Evolutionary conservation across 2,329 filamentous ascomycete species (phyloP), one percentile per base, ranked within the genome.

Genomic region (Aspergillus pseudoterreus): DNA sequence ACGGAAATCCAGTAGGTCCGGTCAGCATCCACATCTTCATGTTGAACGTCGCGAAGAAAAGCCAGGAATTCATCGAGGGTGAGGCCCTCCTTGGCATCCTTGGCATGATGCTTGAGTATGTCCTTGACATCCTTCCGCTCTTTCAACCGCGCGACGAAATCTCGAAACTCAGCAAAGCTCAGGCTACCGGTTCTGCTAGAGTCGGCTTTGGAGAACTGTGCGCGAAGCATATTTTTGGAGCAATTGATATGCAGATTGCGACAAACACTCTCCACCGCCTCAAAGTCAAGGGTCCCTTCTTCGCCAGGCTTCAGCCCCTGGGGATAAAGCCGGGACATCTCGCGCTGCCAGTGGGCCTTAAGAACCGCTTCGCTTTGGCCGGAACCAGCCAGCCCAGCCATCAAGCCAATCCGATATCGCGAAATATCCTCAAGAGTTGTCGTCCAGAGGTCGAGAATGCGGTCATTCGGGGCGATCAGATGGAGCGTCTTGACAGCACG

Each of bases 221-320:
- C 77, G 50, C 82, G 83, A 4, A 97, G 77, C 43, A 88, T 86
- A 49, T 83, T 81, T 54, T 86, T 83, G 2, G 90, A 88, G 63
- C 89, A 90, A 70, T 96, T 92, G 63, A 99, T 96, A 68, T 97
- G 92, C 43, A 97, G 78, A 63, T 87, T 92, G 54, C 88, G 87
- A 73, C 94, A 97, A 12, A 97, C 80, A 53, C 86, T 85, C 66
- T 92, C 87, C 27, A 96, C 86, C 10, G 88, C 88, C 14, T 80
- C 78, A 49, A 95, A 83, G 59, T 92, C 86, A 47, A 97, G 83
- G 49, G 82, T 82, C 61, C 91, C 87, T 6, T 86, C 82, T 24
- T 83, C 83, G 6, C 79, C 81, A 1, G 64, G 53, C 32, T 60
- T 65, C 9, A 57, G 48, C 15, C 64, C 68, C 21, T 65, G 61